Evolutionary conservation across 148 eudicot species (phyloP).

Genomic region (Arbutus unedo): DNA sequence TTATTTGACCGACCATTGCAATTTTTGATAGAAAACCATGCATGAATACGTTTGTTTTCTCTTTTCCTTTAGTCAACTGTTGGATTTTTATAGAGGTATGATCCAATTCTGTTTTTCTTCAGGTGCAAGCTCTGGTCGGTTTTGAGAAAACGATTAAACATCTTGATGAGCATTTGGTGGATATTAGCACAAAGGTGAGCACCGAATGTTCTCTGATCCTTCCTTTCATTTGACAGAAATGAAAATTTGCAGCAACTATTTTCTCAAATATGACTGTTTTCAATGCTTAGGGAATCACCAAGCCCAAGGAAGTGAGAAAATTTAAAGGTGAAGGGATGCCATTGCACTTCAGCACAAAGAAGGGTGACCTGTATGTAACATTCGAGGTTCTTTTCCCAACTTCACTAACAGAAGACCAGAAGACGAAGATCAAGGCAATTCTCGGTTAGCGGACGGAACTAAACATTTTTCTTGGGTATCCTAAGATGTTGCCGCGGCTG

Average conservation of each 20-base stretch:
- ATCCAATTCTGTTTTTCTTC: constrained; percentile 12
- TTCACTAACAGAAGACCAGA: constrained; percentile 79
- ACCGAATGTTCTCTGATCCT: not conserved
- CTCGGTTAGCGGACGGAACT: constrained; percentile 39
- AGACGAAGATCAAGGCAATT: constrained; percentile 64
- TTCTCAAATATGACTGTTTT: not conserved
- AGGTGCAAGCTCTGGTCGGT: constrained; percentile 96
- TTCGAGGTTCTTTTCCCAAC: constrained; percentile 87
- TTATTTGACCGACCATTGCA: not conserved
- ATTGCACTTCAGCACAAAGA: constrained; percentile 74
- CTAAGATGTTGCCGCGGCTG: constrained; percentile 20
- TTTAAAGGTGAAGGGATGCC: constrained; percentile 98
- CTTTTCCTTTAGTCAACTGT: not conserved
- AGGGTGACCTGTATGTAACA: constrained; percentile 74
- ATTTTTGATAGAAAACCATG: not conserved
- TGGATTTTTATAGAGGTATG: not conserved
- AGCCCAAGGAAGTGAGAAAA: constrained; percentile 85
- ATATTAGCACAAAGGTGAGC: constrained; percentile 70
- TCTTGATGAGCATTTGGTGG: constrained; percentile 84
- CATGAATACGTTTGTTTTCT: constrained; percentile 5
- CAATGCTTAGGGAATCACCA: constrained; percentile 58
- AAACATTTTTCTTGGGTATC: not conserved
- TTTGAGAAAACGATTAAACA: constrained; percentile 89
- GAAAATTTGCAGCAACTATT: not conserved
- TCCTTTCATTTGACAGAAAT: not conserved